A percentile compares a stretch with the other conserved stretches of the same genome.
These are phyloP conservation scores for Euclidium syriacum DNA, from an alignment of 345 rosid species.

Conservation along the genomic window DNA sequence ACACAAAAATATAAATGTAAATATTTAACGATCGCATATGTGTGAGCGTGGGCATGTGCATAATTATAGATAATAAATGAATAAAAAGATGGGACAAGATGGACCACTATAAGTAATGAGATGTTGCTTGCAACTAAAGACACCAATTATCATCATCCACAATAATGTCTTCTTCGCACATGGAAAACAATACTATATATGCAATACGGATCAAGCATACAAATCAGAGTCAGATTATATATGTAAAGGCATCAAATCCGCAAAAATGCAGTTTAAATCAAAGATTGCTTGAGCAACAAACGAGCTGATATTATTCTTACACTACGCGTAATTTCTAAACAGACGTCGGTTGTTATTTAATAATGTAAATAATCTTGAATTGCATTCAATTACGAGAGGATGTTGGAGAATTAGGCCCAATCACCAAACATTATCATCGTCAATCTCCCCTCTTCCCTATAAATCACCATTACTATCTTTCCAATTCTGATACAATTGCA, in stretches of 20 bases:
- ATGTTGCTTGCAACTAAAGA: conserved; percentile 26
- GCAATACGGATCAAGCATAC: conserved; percentile 10
- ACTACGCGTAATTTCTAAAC: not conserved
- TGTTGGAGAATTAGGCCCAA: too few species aligned
- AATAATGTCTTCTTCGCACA: conserved; percentile 11
- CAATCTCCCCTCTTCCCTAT: too few species aligned
- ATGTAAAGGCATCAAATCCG: not conserved
- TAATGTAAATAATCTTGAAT: not conserved
- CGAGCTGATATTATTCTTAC: conserved; percentile 18
- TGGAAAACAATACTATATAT: conserved; percentile 6
- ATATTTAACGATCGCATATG: not conserved
- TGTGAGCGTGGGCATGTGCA: conserved; percentile 23
- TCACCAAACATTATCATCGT: too few species aligned
- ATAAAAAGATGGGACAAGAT: conserved; percentile 13
- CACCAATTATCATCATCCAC: conserved; percentile 21
- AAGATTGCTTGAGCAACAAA: conserved; percentile 14
- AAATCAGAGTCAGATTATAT: conserved; percentile 1
- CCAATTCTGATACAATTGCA: too few species aligned
- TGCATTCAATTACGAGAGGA: not conserved
- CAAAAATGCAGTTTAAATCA: not conserved
- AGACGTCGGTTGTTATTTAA: not conserved
- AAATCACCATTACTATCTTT: too few species aligned
- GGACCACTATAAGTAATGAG: conserved; percentile 31
- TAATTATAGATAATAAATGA: conserved; percentile 11
- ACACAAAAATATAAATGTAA: not conserved